Evolutionary conservation across 257 asterid genomes (phyloP), one percentile per base, ranked within the genome.

Genomic region (Nicotiana tabacum): DNA sequence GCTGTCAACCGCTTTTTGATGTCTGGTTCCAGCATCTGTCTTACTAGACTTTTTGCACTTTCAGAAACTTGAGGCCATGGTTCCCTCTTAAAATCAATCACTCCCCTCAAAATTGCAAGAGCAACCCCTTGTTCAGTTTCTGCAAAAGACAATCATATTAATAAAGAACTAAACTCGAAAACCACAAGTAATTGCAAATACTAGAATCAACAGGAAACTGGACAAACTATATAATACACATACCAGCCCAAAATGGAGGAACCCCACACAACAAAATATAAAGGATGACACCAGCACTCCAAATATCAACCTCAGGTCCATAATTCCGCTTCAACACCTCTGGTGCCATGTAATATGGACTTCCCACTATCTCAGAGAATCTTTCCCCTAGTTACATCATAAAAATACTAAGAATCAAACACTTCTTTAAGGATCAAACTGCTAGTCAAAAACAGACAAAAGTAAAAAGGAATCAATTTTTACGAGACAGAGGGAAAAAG

Each of bases 221-320:
- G 82, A 55, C 15, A 80, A 43, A 1, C 39, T 35, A 35, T 35
- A 57, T 13, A 72, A 21, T 12, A 55, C 29, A 78, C n/a, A 12
- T 88, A 94, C 98, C 98, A 67, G 98, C 98, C 98, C 98, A 94
- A 86, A 94, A 94, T 39, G 98, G 98, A 88, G 98, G 98, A 88
- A 94, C 98, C 18, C 98, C 98, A n/a, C 98, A 94, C 12, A 94
- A 83, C 86, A 94, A 91, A 86, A 94, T 94, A 82, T 94, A 94
- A n/a, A 94, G 92, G 85, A 94, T 94, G 72, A 94, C 98, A 24
- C 97, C 98, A 53, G 98, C 97, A 84, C 98, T 94, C 98, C 98
- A 94, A 77, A 94, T 87, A 91, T 94, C 98, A 51, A 94, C 92
- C 85, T 94, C 97, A 4, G 93, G 97, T 64, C 98, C 98, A 85